These are phyloP conservation scores for Aureobasidium vineae DNA, from an alignment of 2,329 filamentous ascomycete species.

Conservation along the genomic window DNA sequence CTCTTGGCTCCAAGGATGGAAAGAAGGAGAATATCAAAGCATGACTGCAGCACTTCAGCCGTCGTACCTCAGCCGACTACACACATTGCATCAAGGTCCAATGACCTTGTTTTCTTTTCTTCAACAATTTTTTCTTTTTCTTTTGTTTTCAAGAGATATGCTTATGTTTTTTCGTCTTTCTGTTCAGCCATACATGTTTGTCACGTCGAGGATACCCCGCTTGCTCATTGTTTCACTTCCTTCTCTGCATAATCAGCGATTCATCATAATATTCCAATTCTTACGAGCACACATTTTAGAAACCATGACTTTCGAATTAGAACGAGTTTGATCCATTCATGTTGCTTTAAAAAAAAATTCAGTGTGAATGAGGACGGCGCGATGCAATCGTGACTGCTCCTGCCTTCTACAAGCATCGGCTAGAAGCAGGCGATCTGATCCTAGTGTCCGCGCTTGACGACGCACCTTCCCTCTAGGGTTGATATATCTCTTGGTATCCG, in stretches of 20 bases:
- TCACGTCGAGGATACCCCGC: slow-evolving; percentile 21
- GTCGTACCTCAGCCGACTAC: not conserved
- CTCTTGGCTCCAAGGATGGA: slow-evolving; percentile 6
- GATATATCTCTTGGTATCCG: too few species aligned
- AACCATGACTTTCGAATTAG: not conserved
- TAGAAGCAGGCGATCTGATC: too few species aligned
- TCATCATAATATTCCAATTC: not conserved
- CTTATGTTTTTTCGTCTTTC: not conserved
- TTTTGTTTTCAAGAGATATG: not conserved
- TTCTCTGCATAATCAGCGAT: not conserved
- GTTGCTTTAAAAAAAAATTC: too few species aligned
- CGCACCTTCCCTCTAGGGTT: too few species aligned
- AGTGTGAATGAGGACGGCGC: too few species aligned
- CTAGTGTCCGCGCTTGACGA: too few species aligned
- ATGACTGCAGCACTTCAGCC: not conserved
- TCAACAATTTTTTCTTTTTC: not conserved
- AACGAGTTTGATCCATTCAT: not conserved
- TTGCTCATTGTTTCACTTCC: not conserved
- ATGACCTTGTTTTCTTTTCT: not conserved
- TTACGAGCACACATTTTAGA: not conserved
- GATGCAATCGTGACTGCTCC: too few species aligned
- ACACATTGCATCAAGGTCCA: not conserved
- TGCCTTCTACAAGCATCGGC: too few species aligned
- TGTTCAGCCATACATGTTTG: slow-evolving; percentile 4
- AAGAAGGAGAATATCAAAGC: slow-evolving; percentile 19